These are phyloP conservation scores for Fusarium nurragi DNA, from an alignment of 2,329 filamentous ascomycete genomes.

Conservation along the genomic window DNA sequence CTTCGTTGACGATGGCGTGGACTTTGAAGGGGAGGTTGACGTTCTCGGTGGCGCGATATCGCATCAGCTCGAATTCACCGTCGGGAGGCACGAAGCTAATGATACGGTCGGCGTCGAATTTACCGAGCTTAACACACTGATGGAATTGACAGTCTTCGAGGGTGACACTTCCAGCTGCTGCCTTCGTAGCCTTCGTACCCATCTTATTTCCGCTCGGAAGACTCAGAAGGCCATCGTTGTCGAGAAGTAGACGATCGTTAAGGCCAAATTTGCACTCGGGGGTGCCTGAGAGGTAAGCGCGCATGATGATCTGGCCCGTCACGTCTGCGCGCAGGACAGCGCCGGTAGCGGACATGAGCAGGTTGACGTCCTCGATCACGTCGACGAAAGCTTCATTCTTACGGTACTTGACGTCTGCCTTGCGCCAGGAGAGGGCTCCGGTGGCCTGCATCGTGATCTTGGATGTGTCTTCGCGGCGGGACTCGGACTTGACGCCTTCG, in stretches of 20 bases:
- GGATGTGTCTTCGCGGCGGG: slow-evolving; percentile 87
- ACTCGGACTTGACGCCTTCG: slow-evolving; percentile 94
- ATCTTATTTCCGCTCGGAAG: slow-evolving; percentile 79
- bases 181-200: slow-evolving; percentile 90
- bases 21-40: slow-evolving; percentile 99
- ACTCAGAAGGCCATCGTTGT: slow-evolving; percentile 73
- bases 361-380: slow-evolving; percentile 98
- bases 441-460: slow-evolving; percentile 99
- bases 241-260: slow-evolving; percentile 93
- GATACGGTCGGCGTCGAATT: slow-evolving; percentile 95
- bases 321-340: slow-evolving; percentile 95
- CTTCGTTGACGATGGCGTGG: slow-evolving; percentile 96
- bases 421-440: slow-evolving; percentile 94
- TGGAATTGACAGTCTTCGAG: slow-evolving; percentile 99
- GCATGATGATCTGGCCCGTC: slow-evolving; percentile 98
- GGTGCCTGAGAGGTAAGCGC: slow-evolving; percentile 93
- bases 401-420: slow-evolving; percentile 97
- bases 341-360: slow-evolving; percentile 98
- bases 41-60: slow-evolving; percentile 97
- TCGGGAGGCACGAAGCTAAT: slow-evolving; percentile 97
- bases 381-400: slow-evolving; percentile 99
- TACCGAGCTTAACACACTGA: slow-evolving; percentile 96
- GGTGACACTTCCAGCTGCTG: slow-evolving; percentile 93
- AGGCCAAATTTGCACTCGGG: slow-evolving; percentile 99
- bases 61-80: slow-evolving; percentile 98